Conservation (phyloP, 176 grass and related monocot species). For the Typha latifolia region DNA sequence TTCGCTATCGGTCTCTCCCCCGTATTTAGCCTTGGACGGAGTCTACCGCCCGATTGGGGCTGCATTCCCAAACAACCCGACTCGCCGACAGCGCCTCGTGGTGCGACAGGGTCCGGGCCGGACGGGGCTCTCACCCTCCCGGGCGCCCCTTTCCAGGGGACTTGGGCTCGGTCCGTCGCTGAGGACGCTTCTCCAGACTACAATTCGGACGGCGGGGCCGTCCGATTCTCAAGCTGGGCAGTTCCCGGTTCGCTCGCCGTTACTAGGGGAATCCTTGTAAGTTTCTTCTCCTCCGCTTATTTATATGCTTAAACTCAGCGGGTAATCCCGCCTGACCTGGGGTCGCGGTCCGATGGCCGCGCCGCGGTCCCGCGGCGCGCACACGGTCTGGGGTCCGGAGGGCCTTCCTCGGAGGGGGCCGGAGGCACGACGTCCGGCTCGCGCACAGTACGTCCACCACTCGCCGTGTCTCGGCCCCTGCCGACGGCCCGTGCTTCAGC, state of each 20-base stretch:
- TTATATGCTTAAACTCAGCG: background rate
- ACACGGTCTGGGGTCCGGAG: too few relatives aligned
- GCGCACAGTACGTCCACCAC: too few relatives aligned
- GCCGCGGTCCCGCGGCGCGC: too few relatives aligned
- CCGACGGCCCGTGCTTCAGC: too few relatives aligned
- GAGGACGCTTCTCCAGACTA: too few relatives aligned
- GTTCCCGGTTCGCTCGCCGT: constrained; percentile 42
- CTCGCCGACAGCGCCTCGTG: constrained; percentile 41
- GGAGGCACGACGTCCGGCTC: too few relatives aligned
- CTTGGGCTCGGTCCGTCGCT: constrained; percentile 10
- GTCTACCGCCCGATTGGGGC: constrained; percentile 14
- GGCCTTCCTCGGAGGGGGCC: too few relatives aligned
- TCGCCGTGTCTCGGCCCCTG: too few relatives aligned
- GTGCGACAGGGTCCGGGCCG: constrained; percentile 37
- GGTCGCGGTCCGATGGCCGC: background rate
- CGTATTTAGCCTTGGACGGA: constrained; percentile 20
- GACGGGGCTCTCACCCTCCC: constrained; percentile 67
- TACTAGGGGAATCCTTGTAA: constrained; percentile 51
- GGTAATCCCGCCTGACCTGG: too few relatives aligned
- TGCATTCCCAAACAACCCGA: constrained; percentile 14
- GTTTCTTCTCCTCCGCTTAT: constrained; percentile 39
- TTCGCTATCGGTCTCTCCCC: constrained; percentile 21
- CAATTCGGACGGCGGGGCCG: background rate
- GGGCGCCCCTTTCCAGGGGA: constrained; percentile 52
- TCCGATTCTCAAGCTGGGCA: constrained; percentile 39